phyloP scores from a whole-genome alignment of 2,329 filamentous ascomycete species.

The Diaporthe helianthi region DNA sequence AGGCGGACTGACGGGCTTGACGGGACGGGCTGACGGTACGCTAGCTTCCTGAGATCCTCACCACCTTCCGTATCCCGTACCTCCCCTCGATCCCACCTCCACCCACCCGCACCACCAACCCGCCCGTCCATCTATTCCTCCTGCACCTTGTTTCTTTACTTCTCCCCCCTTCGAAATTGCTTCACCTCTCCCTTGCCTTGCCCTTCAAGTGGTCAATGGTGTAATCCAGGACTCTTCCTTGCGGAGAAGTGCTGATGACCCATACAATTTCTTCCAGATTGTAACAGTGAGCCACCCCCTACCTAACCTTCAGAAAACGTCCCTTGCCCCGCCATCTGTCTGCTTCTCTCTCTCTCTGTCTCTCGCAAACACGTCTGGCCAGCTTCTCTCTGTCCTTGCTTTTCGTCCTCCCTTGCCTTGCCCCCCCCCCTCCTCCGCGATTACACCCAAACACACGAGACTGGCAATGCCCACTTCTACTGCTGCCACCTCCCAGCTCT shows the following conservation, averaged over 20 bases:
- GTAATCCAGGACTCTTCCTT: background rate
- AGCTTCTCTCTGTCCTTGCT: too few species aligned
- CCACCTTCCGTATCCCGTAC: constrained; percentile 22
- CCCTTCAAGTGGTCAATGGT: background rate
- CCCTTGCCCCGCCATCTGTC: background rate
- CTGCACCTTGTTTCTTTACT: background rate
- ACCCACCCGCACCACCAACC: background rate
- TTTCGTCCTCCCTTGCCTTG: background rate
- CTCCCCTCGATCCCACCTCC: background rate
- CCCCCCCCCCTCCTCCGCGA: background rate
- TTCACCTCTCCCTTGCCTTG: background rate
- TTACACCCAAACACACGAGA: background rate
- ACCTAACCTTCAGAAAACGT: background rate
- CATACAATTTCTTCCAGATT: constrained; percentile 1
- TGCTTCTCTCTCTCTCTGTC: background rate
- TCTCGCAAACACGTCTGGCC: background rate
- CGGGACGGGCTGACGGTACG: constrained; percentile 15
- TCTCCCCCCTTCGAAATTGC: background rate
- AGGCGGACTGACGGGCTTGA: constrained; percentile 7
- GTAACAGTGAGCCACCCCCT: constrained; percentile 10
- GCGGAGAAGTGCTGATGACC: constrained; percentile 9
- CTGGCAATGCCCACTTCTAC: background rate
- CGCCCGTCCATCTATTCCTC: background rate
- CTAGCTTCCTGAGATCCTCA: constrained; percentile 2
- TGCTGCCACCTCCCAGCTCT: background rate